phyloP scores from a whole-genome alignment of 179 eudicot genomes.

The Corrigiola litoralis region DNA sequence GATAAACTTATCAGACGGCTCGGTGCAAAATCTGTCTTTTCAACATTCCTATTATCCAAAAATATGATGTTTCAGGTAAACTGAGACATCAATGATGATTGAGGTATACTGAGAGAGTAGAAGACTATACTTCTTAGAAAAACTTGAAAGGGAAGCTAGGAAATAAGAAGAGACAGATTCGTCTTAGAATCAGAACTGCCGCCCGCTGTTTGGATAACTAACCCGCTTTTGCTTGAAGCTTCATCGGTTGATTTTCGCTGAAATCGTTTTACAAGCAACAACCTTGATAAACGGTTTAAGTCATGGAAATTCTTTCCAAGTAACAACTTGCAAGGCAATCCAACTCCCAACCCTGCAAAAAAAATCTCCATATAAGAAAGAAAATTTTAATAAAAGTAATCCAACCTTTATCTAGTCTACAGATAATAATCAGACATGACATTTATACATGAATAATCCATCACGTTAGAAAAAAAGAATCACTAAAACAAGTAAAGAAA shows the following conservation, averaged over 20 bases:
- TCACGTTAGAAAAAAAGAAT: no score
- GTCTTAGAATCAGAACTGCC: conserved; percentile 4
- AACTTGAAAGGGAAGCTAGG: conserved; percentile 17
- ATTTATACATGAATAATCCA: no score
- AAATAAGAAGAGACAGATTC: background rate
- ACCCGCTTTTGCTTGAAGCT: conserved; percentile 25
- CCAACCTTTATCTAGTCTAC: no score
- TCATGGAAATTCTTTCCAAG: background rate
- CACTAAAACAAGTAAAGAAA: no score
- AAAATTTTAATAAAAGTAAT: no score
- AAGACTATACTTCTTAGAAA: background rate
- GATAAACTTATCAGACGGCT: no score
- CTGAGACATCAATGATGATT: background rate
- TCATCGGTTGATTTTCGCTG: conserved; percentile 2
- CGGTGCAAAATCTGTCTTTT: no score
- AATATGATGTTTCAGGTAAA: background rate
- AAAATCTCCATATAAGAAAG: no score
- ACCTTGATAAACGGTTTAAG: background rate
- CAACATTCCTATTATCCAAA: no score
- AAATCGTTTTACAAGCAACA: background rate
- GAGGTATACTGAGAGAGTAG: background rate
- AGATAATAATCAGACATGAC: no score
- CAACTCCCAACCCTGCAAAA: no score
- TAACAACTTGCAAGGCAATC: background rate
- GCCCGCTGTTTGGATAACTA: conserved; percentile 26